Percentiles rank a stretch among this genome's conserved stretches.
Evolutionary conservation across 176 grass and related monocot genomes (phyloP).

Genomic region (Oryza rufipogon): DNA sequence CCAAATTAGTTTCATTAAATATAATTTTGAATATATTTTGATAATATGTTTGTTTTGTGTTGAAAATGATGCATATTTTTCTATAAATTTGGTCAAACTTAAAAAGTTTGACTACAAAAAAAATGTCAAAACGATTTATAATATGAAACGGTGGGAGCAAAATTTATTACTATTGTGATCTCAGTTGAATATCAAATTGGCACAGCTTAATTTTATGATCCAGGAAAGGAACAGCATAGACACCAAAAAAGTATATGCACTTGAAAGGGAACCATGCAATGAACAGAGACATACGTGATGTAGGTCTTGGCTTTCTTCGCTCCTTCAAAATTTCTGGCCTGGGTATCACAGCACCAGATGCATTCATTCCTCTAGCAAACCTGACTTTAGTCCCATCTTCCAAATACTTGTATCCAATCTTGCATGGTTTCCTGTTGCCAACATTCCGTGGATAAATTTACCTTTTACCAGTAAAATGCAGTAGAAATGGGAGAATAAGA

Average conservation of each 20-base stretch:
- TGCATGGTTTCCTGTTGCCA: slow-evolving; percentile 69
- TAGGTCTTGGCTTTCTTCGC: slow-evolving; percentile 84
- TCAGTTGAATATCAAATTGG: neutral
- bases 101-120: too few species aligned
- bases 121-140: too few species aligned
- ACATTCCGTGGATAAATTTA: neutral
- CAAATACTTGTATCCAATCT: slow-evolving; percentile 77
- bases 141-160: too few species aligned
- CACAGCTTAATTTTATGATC: slow-evolving; percentile 28
- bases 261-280: slow-evolving; percentile 34
- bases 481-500: neutral
- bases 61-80: too few species aligned
- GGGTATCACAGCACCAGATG: slow-evolving; percentile 80
- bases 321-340: slow-evolving; percentile 94
- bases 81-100: too few species aligned
- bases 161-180: slow-evolving; percentile 11
- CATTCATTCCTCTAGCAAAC: slow-evolving; percentile 70
- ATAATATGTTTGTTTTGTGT: too few species aligned
- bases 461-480: neutral
- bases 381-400: slow-evolving; percentile 92
- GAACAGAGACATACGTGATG: slow-evolving; percentile 52
- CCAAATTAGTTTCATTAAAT: too few species aligned
- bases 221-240: neutral
- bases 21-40: too few species aligned
- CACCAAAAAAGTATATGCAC: slow-evolving; percentile 22